Evolutionary conservation across 208 protist species (phyloP).

Genomic region (Porcisia hertigi): DNA sequence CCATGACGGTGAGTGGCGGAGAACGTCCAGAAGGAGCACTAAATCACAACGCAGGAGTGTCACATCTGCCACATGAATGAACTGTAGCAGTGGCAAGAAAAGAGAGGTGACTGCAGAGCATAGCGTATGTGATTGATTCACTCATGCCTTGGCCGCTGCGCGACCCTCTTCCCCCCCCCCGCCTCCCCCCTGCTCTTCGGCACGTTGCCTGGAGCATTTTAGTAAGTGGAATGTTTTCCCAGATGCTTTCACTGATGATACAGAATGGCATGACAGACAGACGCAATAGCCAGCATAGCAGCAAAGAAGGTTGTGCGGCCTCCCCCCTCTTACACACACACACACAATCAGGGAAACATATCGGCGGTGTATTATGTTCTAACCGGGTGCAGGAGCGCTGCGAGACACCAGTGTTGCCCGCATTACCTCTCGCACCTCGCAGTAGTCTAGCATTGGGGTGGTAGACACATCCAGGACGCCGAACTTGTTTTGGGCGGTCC

Average conservation of each 20-base stretch:
- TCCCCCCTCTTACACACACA: neutral
- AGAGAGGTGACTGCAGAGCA: neutral
- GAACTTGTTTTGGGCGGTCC: constrained; percentile 21
- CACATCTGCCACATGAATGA: neutral
- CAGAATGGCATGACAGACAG: neutral
- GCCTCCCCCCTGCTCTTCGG: neutral
- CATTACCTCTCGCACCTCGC: constrained; percentile 70
- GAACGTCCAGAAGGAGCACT: neutral
- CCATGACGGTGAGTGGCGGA: neutral
- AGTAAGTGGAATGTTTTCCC: neutral
- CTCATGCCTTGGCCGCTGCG: neutral
- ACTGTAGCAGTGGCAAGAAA: neutral
- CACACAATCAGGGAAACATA: neutral
- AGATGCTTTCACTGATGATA: neutral
- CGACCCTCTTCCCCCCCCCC: neutral
- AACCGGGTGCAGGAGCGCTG: constrained; percentile 68
- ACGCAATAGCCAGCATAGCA: neutral
- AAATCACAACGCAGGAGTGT: neutral
- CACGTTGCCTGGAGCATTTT: neutral
- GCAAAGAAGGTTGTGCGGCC: neutral
- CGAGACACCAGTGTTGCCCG: constrained; percentile 57
- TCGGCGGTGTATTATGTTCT: neutral
- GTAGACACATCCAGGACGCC: constrained; percentile 26
- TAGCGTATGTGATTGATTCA: neutral
- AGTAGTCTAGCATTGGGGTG: constrained; percentile 53